Conservation (phyloP, 2,329 filamentous ascomycete species). For the Paraconiothyrium sp. region DNA sequence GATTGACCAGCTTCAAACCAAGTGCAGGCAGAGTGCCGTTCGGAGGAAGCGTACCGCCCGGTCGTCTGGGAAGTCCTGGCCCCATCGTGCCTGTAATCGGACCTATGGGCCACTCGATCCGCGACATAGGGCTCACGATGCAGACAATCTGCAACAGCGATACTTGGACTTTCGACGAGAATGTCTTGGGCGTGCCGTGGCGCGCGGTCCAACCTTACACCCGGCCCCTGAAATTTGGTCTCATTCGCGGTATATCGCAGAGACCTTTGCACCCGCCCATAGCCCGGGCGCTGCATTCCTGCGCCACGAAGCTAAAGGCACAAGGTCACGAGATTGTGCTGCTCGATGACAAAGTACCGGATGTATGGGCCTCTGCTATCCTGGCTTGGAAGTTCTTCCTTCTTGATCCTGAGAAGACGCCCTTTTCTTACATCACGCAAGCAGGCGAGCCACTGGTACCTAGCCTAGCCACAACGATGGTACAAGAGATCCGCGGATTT, state of each 20-base stretch:
- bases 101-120: conserved; percentile 54
- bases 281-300: conserved; percentile 55
- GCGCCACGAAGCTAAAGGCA: conserved; percentile 49
- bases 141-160: conserved; percentile 51
- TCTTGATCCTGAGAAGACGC: conserved; percentile 49
- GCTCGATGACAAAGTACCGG: conserved; percentile 38
- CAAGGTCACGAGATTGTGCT: conserved; percentile 57
- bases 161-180: conserved; percentile 59
- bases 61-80: conserved; percentile 40
- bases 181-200: conserved; percentile 59
- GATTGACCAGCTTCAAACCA: conserved; percentile 60
- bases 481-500: conserved; percentile 44
- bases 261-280: conserved; percentile 64
- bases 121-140: conserved; percentile 56
- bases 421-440: conserved; percentile 43
- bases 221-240: conserved; percentile 56
- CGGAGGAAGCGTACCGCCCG: conserved; percentile 37
- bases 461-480: conserved; percentile 48
- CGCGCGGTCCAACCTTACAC: conserved; percentile 34
- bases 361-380: conserved; percentile 43
- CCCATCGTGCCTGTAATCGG: conserved; percentile 53
- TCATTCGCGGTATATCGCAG: conserved; percentile 58
- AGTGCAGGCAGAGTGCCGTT: conserved; percentile 63
- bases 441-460: conserved; percentile 58
- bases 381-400: conserved; percentile 56